These are phyloP conservation scores for Tuber aestivum DNA, from an alignment of 495 filamentous ascomycete genomes.

Conservation along the genomic window DNA sequence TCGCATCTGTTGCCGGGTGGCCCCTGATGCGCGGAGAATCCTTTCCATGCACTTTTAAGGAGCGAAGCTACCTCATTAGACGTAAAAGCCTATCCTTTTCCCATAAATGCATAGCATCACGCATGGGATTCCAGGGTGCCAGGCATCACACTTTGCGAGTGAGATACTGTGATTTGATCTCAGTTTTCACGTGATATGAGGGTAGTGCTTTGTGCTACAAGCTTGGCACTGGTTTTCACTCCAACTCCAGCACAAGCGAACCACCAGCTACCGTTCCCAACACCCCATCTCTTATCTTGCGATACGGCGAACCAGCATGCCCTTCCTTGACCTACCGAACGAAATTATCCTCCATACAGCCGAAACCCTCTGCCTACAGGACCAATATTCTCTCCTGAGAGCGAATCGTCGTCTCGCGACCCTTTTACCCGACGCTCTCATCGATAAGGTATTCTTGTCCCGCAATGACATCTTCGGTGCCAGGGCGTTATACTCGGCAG, in stretches of 20 bases:
- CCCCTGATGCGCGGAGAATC: no score
- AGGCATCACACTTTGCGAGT: background rate
- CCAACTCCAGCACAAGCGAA: background rate
- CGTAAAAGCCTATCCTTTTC: background rate
- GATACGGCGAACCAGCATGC: constrained; percentile 15
- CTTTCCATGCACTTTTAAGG: background rate
- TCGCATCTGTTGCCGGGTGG: no score
- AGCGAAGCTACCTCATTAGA: background rate
- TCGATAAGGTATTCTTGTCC: background rate
- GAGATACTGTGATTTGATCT: background rate
- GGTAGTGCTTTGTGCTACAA: constrained; percentile 15
- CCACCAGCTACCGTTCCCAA: background rate
- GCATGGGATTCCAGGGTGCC: background rate
- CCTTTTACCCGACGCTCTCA: constrained; percentile 22
- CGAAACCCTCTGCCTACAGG: constrained; percentile 18
- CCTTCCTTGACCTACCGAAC: constrained; percentile 36
- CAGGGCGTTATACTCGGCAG: background rate
- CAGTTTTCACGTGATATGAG: background rate
- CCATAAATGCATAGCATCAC: background rate
- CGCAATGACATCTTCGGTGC: background rate
- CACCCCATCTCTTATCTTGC: background rate
- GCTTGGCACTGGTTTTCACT: background rate
- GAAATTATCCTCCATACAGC: constrained; percentile 34
- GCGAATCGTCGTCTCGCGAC: constrained; percentile 24
- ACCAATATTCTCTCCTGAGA: constrained; percentile 26